A percentile compares a stretch with the other conserved stretches of the same genome.
Conservation (phyloP, 2,329 filamentous ascomycete species). For the Magnaporthales sp. region DNA sequence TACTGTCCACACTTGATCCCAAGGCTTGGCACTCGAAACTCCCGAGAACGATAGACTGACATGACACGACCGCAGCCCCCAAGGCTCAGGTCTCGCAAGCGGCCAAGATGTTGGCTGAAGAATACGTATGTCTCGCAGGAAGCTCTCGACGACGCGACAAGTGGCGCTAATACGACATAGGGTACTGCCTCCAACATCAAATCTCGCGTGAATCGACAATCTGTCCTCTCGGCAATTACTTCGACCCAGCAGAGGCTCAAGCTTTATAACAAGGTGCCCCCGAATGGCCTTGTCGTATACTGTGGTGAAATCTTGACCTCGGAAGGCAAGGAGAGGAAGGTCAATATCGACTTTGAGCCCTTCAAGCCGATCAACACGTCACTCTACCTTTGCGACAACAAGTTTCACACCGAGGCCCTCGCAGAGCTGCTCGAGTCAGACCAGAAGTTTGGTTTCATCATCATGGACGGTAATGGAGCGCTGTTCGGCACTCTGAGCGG, state of each 20-base stretch:
- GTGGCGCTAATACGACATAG: slow-evolving; percentile 30
- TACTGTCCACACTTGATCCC: slow-evolving; percentile 10
- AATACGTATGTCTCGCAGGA: slow-evolving; percentile 62
- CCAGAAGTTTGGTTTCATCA: slow-evolving; percentile 98
- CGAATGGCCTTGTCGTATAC: slow-evolving; percentile 96
- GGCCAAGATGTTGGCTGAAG: slow-evolving; percentile 99
- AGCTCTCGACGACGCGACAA: not conserved
- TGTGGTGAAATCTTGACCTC: slow-evolving; percentile 99
- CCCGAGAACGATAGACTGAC: not conserved
- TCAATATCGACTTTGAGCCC: slow-evolving; percentile 99
- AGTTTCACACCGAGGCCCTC: slow-evolving; percentile 96
- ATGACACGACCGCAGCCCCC: slow-evolving; percentile 52
- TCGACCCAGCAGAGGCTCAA: slow-evolving; percentile 98
- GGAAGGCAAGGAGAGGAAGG: slow-evolving; percentile 98
- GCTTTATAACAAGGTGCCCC: slow-evolving; percentile 97
- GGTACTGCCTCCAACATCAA: slow-evolving; percentile 99
- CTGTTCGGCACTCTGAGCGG: slow-evolving; percentile 95
- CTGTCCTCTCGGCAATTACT: slow-evolving; percentile 94
- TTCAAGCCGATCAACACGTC: slow-evolving; percentile 99
- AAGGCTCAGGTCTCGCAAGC: slow-evolving; percentile 96
- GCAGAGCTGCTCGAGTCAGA: slow-evolving; percentile 97
- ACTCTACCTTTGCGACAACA: slow-evolving; percentile 98
- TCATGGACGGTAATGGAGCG: slow-evolving; percentile 99
- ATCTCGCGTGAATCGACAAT: slow-evolving; percentile 97
- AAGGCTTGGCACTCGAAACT: not conserved